phyloP scores from a whole-genome alignment of 2,329 filamentous ascomycete genomes.

The Harringtonia aguacate region DNA sequence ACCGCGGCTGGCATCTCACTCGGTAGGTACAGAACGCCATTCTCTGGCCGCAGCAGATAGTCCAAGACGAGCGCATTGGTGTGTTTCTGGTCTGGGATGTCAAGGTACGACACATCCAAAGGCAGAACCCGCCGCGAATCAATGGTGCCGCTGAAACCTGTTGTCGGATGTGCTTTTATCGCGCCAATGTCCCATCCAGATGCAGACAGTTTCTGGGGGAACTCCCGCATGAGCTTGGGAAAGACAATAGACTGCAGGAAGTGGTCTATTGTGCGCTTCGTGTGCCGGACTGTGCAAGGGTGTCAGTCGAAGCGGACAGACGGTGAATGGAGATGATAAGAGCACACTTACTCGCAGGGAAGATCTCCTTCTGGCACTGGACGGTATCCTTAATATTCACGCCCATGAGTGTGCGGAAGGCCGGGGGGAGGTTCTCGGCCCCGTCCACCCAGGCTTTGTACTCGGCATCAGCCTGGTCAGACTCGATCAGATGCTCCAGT shows the following conservation, averaged over 20 bases:
- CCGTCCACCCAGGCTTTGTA: slow-evolving; percentile 38
- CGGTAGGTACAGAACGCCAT: slow-evolving; percentile 22
- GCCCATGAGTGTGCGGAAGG: slow-evolving; percentile 30
- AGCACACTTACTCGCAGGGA: slow-evolving; percentile 22
- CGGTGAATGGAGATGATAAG: too few species aligned
- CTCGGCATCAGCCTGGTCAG: slow-evolving; percentile 39
- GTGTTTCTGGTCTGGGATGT: slow-evolving; percentile 42
- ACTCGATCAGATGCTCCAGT: slow-evolving; percentile 35
- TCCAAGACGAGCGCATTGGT: slow-evolving; percentile 59
- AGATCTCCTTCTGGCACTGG: slow-evolving; percentile 38
- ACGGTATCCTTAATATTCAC: slow-evolving; percentile 48
- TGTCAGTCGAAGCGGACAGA: too few species aligned
- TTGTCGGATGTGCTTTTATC: slow-evolving; percentile 35
- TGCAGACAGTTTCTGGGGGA: slow-evolving; percentile 49
- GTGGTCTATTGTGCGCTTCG: slow-evolving; percentile 50
- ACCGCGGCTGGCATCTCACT: slow-evolving; percentile 6
- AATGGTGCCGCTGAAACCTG: slow-evolving; percentile 62
- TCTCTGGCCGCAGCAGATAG: slow-evolving; percentile 44
- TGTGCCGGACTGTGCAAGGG: slow-evolving; percentile 26
- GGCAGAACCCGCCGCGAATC: slow-evolving; percentile 51
- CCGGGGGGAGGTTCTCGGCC: slow-evolving; percentile 17
- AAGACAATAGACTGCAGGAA: slow-evolving; percentile 51
- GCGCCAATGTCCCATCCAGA: slow-evolving; percentile 58
- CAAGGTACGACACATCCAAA: slow-evolving; percentile 40
- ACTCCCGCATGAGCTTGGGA: slow-evolving; percentile 50